Evolutionary conservation across 768 basidiomycete genomes (phyloP), one percentile per base, ranked within the genome.

Genomic region (Lenzites betulinus): DNA sequence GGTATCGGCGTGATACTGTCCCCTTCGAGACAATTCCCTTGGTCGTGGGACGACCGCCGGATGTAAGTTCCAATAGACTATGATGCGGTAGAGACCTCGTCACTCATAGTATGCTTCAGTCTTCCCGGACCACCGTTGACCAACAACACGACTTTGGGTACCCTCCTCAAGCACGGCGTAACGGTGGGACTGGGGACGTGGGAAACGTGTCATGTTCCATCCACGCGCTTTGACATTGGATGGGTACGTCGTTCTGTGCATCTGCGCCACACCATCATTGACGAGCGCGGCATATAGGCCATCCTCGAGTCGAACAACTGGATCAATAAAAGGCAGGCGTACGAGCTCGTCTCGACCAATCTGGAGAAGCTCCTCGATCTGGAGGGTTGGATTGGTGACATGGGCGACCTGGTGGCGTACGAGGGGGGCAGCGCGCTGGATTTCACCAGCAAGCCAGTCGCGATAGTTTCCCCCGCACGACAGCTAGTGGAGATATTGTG

Each of bases 91-190:
- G n/a, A n/a, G n/a, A n/a, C 12, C 28, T 36, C 16, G 36, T 28
- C 7, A 23, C 25, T 39, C 0, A 39, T 18, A 22, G 38, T 36
- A 41, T 39, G 18, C 35, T 38, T 41, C 64, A 84, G 87, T 70
- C 70, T 85, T 44, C 82, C 89, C 6, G 92, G 92, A 1, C 86
- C 87, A 1, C 92, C 92, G 0, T 70, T 87, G 28, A 80, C 88
- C 1, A 73, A 77, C 20, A 76, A 87, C 6, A 87, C 81, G 1
- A 74, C 84, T 0, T 72, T 89, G 8, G 77, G 78, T 7, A 77
- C 73, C 1, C 77, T 94, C 33, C 72, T 88, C 13, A 70, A 77
- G 5, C 78, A 85, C 28, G 83, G 84, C 7, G 85, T 95, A 2
- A 83, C 83, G 20, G 83, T 89, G 8, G 88, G 78, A 0, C 68